Evolutionary conservation across 2,329 filamentous ascomycete genomes (phyloP).

Genomic region (Fusarium continuum): DNA sequence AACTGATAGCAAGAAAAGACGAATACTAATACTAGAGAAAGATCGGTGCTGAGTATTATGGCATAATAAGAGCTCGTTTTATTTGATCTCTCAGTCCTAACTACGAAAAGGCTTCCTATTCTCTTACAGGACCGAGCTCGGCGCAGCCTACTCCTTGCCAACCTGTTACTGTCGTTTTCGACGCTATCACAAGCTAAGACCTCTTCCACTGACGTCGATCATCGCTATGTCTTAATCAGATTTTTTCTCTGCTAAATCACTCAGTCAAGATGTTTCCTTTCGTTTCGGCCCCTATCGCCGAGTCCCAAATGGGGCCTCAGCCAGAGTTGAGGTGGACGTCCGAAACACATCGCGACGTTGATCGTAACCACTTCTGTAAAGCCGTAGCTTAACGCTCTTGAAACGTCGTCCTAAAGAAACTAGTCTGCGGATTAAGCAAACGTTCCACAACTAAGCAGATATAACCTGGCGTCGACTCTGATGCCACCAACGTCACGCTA

Average conservation of each 20-base stretch:
- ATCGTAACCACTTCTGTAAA: neutral
- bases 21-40: neutral
- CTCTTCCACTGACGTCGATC: constrained; percentile 3
- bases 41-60: neutral
- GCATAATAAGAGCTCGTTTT: neutral
- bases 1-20: neutral
- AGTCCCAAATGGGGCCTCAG: neutral
- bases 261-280: neutral
- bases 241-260: neutral
- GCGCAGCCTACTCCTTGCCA: neutral
- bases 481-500: constrained; percentile 9
- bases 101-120: neutral
- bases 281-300: neutral
- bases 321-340: neutral
- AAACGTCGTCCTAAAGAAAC: neutral
- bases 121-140: neutral
- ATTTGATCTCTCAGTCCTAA: neutral
- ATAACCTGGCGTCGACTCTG: neutral
- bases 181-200: constrained; percentile 1
- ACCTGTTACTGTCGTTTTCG: neutral
- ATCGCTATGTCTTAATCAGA: neutral
- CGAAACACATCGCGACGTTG: constrained; percentile 2
- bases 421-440: neutral
- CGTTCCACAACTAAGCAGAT: neutral
- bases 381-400: neutral